A percentile compares a stretch with the other conserved stretches of the same genome.
Evolutionary conservation across 495 filamentous ascomycete species (phyloP).

Genomic region (Lasiosphaeria hispida): DNA sequence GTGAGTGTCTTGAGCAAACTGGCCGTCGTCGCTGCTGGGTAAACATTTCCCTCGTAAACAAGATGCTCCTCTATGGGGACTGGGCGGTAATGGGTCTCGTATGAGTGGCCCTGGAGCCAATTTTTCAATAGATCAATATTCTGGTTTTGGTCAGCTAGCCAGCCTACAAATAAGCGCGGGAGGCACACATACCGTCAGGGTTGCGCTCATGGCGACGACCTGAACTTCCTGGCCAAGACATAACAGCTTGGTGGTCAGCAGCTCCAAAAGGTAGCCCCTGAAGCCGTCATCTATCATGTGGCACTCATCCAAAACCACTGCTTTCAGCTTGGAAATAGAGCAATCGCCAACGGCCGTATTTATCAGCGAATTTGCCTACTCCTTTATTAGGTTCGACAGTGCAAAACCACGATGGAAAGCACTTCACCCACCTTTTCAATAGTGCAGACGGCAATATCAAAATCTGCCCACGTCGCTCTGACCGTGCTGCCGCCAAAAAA

Average conservation of each 20-base stretch:
- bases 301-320: constrained; percentile 75
- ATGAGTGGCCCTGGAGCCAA: constrained; percentile 72
- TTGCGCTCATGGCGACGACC: constrained; percentile 82
- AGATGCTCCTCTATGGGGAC: constrained; percentile 73
- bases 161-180: background rate
- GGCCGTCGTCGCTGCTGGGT: constrained; percentile 59
- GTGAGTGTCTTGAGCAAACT: constrained; percentile 61
- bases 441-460: constrained; percentile 78
- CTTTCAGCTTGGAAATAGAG: constrained; percentile 59
- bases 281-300: constrained; percentile 81
- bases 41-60: constrained; percentile 72
- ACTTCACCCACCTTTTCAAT: constrained; percentile 67
- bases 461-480: constrained; percentile 66
- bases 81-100: constrained; percentile 71
- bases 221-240: constrained; percentile 68
- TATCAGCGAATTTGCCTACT: constrained; percentile 72
- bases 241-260: constrained; percentile 76
- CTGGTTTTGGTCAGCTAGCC: constrained; percentile 33
- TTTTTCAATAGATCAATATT: constrained; percentile 66
- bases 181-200: constrained; percentile 56
- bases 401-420: background rate
- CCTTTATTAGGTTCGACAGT: background rate
- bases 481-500: constrained; percentile 73
- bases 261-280: constrained; percentile 76
- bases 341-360: constrained; percentile 74